Conservation (phyloP, 305 asterid species). For the Fraxinus baroniana region DNA sequence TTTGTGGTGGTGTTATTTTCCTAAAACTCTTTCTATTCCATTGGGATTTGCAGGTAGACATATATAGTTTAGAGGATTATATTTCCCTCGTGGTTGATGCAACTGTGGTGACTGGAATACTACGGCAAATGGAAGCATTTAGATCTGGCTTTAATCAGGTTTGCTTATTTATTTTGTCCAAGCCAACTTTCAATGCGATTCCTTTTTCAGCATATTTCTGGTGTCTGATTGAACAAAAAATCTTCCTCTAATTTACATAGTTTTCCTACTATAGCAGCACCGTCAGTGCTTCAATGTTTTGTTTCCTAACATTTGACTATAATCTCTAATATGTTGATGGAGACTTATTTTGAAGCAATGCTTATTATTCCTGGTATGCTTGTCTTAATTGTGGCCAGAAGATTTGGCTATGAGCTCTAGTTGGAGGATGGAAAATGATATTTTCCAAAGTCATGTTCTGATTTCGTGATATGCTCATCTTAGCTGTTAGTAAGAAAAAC, state of each 20-base stretch:
- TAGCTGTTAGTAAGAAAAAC: neutral
- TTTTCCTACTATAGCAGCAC: neutral
- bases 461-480: neutral
- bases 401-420: neutral
- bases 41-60: conserved; percentile 62
- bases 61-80: conserved; percentile 77
- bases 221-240: neutral
- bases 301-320: neutral
- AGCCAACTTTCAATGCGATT: neutral
- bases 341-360: neutral
- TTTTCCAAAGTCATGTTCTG: neutral
- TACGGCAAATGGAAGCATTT: conserved; percentile 89
- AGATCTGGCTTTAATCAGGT: conserved; percentile 99
- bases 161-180: conserved; percentile 8
- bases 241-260: neutral
- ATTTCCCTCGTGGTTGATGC: conserved; percentile 82
- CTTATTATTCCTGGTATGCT: neutral
- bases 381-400: neutral
- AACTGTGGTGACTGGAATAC: conserved; percentile 74
- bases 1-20: neutral
- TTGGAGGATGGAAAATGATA: neutral
- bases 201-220: neutral
- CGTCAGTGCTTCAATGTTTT: neutral
- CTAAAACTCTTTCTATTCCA: conserved; percentile 6
- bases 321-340: neutral